Percentiles rank a stretch among this genome's conserved stretches.
These are phyloP conservation scores for Moesziomyces aphidis DNA, from an alignment of 1,284 basidiomycete species.

Conservation along the genomic window DNA sequence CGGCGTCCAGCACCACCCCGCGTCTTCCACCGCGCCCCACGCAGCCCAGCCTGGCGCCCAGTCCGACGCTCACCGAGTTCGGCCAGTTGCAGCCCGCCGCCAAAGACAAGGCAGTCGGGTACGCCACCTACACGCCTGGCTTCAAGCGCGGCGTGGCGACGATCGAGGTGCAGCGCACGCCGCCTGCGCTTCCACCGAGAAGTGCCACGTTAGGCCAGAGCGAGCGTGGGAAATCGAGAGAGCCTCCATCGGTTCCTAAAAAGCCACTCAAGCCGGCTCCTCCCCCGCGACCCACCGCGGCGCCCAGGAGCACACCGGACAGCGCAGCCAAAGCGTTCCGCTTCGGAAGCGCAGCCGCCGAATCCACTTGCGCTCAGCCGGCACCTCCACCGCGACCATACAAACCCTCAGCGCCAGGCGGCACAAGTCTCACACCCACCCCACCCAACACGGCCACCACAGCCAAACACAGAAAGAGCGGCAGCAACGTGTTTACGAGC, in stretches of 20 bases:
- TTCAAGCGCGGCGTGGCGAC: conserved; percentile 2
- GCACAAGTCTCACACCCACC: conserved; percentile 3
- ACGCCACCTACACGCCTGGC: conserved; percentile 42
- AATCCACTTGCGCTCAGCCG: neutral
- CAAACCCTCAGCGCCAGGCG: neutral
- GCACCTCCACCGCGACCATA: conserved; percentile 1
- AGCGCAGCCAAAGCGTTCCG: conserved; percentile 30
- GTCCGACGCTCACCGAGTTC: conserved; percentile 40
- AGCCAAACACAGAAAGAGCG: conserved; percentile 15
- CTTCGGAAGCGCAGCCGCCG: conserved; percentile 10
- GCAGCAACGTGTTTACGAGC: conserved; percentile 36
- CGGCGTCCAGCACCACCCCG: conserved; percentile 7
- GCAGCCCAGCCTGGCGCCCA: conserved; percentile 14
- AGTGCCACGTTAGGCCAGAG: conserved; percentile 25
- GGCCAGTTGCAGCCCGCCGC: conserved; percentile 13
- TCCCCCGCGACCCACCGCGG: conserved; percentile 16
- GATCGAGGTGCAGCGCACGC: conserved; percentile 5
- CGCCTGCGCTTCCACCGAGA: conserved; percentile 37
- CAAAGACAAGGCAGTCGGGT: conserved; percentile 10
- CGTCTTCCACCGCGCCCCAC: conserved; percentile 27
- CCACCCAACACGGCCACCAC: neutral
- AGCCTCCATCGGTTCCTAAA: conserved; percentile 10
- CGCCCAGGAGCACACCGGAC: neutral
- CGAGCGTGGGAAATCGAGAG: conserved; percentile 4
- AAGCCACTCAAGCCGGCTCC: conserved; percentile 29